phyloP scores from a whole-genome alignment of 176 grass and related monocot species.

The Oryza officinalis region DNA sequence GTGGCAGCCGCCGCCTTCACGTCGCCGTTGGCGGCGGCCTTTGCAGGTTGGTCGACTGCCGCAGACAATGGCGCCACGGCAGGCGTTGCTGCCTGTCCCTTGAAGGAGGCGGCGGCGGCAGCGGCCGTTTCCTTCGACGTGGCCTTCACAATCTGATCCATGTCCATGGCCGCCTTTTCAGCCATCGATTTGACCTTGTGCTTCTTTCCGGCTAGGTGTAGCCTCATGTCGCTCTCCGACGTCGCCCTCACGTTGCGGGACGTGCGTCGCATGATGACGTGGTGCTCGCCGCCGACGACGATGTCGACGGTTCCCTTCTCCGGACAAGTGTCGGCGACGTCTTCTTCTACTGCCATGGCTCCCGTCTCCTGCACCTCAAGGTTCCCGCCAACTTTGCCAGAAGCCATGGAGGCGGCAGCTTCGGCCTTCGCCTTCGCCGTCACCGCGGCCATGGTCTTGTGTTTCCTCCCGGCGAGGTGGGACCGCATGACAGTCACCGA shows the following conservation, averaged over 20 bases:
- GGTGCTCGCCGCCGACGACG: background rate
- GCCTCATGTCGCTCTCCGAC: constrained; percentile 13
- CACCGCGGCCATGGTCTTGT: constrained; percentile 10
- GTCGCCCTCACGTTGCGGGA: background rate
- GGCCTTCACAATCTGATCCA: background rate
- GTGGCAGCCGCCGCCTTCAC: background rate
- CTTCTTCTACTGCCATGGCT: background rate
- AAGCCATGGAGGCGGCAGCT: background rate
- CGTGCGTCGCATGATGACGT: background rate
- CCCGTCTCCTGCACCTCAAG: background rate
- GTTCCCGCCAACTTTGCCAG: background rate
- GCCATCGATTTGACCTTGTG: constrained; percentile 17
- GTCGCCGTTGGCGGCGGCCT: background rate
- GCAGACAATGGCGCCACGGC: no score
- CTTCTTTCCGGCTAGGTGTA: constrained; percentile 18
- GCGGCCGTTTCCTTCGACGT: background rate
- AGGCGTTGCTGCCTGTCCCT: no score
- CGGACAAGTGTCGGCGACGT: background rate
- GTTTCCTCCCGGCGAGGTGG: constrained; percentile 37
- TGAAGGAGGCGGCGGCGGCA: background rate
- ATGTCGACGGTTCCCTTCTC: no score
- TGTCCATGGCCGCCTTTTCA: background rate
- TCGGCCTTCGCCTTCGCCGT: background rate
- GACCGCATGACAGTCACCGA: background rate
- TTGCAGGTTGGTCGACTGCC: background rate